Evolutionary conservation across 1,284 basidiomycete species (phyloP).

Genomic region (Ceratorhiza oryzae-sativae): DNA sequence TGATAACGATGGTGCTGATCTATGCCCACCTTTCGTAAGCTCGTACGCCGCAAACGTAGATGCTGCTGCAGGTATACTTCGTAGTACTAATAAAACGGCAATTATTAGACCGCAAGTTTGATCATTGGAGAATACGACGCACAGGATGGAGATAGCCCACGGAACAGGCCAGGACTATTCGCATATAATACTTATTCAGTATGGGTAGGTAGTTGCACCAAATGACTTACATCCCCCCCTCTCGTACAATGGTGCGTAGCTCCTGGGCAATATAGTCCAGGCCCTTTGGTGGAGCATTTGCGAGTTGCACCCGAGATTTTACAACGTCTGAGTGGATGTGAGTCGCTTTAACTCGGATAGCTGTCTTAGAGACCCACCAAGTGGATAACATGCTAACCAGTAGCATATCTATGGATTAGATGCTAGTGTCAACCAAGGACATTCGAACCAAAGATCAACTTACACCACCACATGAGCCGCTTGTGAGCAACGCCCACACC

Average conservation of each 20-base stretch:
- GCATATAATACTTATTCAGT: conserved; percentile 7
- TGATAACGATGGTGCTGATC: conserved; percentile 9
- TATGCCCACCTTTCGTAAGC: conserved; percentile 68
- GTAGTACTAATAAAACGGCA: conserved; percentile 54
- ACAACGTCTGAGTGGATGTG: conserved; percentile 72
- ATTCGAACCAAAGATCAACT: conserved; percentile 48
- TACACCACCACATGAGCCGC: conserved; percentile 89
- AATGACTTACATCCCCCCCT: conserved; percentile 75
- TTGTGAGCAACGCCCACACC: conserved; percentile 86
- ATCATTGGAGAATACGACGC: conserved; percentile 48
- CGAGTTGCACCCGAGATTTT: conserved; percentile 88
- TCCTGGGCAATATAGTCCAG: conserved; percentile 84
- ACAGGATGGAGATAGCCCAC: conserved; percentile 75
- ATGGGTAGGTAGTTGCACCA: conserved; percentile 34
- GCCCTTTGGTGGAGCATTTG: conserved; percentile 77
- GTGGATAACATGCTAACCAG: conserved; percentile 92
- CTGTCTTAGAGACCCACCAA: conserved; percentile 60
- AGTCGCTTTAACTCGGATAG: background rate
- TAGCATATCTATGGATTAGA: conserved; percentile 71
- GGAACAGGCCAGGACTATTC: conserved; percentile 71
- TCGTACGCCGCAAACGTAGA: conserved; percentile 94
- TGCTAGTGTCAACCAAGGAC: background rate
- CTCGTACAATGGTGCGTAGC: conserved; percentile 68
- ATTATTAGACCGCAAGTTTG: background rate
- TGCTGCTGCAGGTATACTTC: conserved; percentile 89